Base-by-base conservation (phyloP, 2,329 filamentous ascomycete species). In the Colletotrichum acutatum region DNA sequence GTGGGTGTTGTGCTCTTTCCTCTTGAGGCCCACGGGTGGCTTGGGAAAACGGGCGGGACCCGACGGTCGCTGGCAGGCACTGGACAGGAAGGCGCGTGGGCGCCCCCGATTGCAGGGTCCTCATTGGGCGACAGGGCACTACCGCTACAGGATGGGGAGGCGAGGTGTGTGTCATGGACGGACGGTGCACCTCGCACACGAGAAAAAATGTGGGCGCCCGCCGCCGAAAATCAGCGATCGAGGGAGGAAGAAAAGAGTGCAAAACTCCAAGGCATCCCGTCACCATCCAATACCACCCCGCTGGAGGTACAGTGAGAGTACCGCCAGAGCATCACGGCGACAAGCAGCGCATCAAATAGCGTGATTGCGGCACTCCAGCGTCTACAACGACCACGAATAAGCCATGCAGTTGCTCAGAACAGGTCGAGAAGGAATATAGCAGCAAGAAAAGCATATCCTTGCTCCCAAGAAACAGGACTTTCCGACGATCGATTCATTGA, bases 281-380 rank as follows among this genome's bases (percentile, higher is more conserved):
- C 71, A 58, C 82, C 80, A 78, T 11, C 19, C 42, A 22, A 79
- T 77, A 75, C 61, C 63, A 61, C 75, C 30, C 75, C 72, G 75
- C 78, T 78, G 75, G 73, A 68, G 56, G 73, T 74, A 37, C 53
- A 59, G 58, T 46, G 58, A n/a, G 58, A 32, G 73, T 74, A 74
- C 70, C 53, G 57, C 61, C 70, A 62, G 66, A 74, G 73, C 73
- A 74, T 59, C 61, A 64, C 6, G 46, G 42, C 26, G 24, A 69
- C 42, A 63, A 67, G 22, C 62, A 63, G 53, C 68, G 37, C 37
- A 24, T n/a, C 14, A n/a, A 26, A 34, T 11, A n/a, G 19, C 49
- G 67, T 46, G 24, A 16, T 46, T n/a, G 28, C 11, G 16, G 28
- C 30, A 26, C 30, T 16, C 6, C n/a, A 28, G 8, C n/a, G 26